Evolutionary conservation across 1,284 basidiomycete species (phyloP).

Genomic region (Melampsora americana): DNA sequence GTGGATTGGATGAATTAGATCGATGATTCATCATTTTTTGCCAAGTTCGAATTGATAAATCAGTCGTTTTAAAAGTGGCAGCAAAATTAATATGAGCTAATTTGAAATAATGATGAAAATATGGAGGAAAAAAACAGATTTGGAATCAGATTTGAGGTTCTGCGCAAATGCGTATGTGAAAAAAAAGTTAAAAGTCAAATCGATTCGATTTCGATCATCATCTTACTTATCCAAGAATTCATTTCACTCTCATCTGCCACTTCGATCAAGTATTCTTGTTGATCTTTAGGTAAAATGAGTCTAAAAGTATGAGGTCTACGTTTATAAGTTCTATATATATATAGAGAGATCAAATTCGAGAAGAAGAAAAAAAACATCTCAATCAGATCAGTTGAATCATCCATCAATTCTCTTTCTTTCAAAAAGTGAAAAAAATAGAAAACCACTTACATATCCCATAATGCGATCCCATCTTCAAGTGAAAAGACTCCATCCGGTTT

Average conservation of each 20-base stretch:
- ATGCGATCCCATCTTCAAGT: conserved; percentile 71
- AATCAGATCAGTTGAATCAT: background rate
- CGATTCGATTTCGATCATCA: background rate
- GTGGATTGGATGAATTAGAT: background rate
- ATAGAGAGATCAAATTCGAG: too few species aligned
- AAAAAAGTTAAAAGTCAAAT: too few species aligned
- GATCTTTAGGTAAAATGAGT: conserved; percentile 69
- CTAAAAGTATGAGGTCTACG: conserved; percentile 66
- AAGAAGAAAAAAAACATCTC: background rate
- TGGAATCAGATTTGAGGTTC: too few species aligned
- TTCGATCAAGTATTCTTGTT: conserved; percentile 73
- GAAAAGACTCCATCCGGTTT: conserved; percentile 84
- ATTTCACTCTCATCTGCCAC: conserved; percentile 69
- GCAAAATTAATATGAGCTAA: conserved; percentile 86
- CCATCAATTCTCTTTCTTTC: too few species aligned
- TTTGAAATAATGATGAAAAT: too few species aligned
- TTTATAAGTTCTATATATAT: conserved; percentile 61
- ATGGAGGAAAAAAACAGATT: too few species aligned
- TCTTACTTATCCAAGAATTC: conserved; percentile 73
- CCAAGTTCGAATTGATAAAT: background rate
- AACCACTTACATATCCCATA: conserved; percentile 65
- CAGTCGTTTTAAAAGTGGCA: conserved; percentile 25
- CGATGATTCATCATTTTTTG: too few species aligned
- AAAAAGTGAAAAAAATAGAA: too few species aligned
- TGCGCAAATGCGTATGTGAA: too few species aligned